These are phyloP conservation scores for Mucor saturninus DNA, from an alignment of 371 early-diverging fungal species.

Conservation along the genomic window DNA sequence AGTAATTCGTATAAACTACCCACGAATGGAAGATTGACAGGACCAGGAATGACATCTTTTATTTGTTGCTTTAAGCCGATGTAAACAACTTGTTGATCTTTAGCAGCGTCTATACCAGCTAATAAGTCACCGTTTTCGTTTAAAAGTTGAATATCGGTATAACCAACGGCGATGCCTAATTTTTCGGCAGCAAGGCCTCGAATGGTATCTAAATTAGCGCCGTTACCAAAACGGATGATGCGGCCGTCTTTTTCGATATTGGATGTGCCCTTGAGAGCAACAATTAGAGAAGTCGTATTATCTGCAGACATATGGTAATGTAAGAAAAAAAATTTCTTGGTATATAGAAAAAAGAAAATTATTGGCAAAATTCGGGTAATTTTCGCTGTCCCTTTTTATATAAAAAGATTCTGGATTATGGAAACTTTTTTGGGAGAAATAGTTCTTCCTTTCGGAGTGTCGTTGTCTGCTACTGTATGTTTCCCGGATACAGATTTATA, in stretches of 20 bases:
- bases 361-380: background rate
- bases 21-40: slow-evolving; percentile 34
- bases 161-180: slow-evolving; percentile 19
- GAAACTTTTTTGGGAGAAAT: background rate
- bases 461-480: background rate
- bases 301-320: slow-evolving; percentile 20
- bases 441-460: slow-evolving; percentile 5
- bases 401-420: background rate
- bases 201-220: slow-evolving; percentile 34
- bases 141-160: slow-evolving; percentile 18
- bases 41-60: slow-evolving; percentile 36
- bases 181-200: slow-evolving; percentile 38
- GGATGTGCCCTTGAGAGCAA: slow-evolving; percentile 23
- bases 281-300: slow-evolving; percentile 36
- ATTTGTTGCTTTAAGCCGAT: slow-evolving; percentile 29
- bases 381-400: slow-evolving; percentile 1
- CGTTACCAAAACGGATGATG: slow-evolving; percentile 33
- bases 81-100: slow-evolving; percentile 33
- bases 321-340: background rate
- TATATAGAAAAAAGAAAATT: slow-evolving; percentile 5
- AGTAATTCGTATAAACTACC: slow-evolving; percentile 45
- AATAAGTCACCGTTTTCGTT: slow-evolving; percentile 23
- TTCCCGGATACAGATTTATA: too few species aligned
- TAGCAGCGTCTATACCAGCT: slow-evolving; percentile 27
- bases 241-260: slow-evolving; percentile 36